Base-by-base conservation (phyloP, 805 yeast species). In the Sugiyamaella smithiae region DNA sequence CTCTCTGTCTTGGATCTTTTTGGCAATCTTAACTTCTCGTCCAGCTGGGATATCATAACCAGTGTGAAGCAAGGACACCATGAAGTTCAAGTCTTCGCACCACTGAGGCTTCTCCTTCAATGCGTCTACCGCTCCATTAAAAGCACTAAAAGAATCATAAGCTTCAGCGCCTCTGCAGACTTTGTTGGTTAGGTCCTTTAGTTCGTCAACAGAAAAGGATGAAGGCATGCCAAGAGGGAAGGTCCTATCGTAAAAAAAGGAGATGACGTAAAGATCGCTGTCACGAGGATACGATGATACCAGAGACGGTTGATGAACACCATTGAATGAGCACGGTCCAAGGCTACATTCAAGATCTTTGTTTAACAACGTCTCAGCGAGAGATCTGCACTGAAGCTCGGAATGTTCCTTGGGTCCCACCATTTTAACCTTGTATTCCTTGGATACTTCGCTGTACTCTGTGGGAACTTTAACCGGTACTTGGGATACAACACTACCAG, bases 241-340 rank as follows among this genome's bases (percentile, higher is more conserved):
- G 29, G 97, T 86, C 64, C 95, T 80, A 70, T 93, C 99, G 71
- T 88, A 95, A 71, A 93, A 93, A 75, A 81, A 93, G 8, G 98
- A 91, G 71, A 95, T 89, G 37, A 93, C 81, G 68, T 74, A 93
- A 78, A 93, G 76, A 62, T 93, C 98, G 35, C 82, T 77, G 26
- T 79, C 67, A 48, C 73, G 73, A 46, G 81, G 76, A 76, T 93
- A 93, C 12, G 95, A 82, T 54, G 76, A 79, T 40, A 80, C 80
- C 60, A 93, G 73, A 3, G 95, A 85, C 6, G 99, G 99, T 73
- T 93, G 99, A 68, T 95, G 95, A 44, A 89, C 85, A 63, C 99
- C 99, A 64, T 91, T 88, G 77, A 93, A 93, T 1, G 97, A 87
- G 68, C 99, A 93, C 47, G 99, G 95, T 50, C 80, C 78, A 26